Evolutionary conservation across 2,329 filamentous ascomycete genomes (phyloP).

Genomic region (Pseudocercospora fijiensis): DNA sequence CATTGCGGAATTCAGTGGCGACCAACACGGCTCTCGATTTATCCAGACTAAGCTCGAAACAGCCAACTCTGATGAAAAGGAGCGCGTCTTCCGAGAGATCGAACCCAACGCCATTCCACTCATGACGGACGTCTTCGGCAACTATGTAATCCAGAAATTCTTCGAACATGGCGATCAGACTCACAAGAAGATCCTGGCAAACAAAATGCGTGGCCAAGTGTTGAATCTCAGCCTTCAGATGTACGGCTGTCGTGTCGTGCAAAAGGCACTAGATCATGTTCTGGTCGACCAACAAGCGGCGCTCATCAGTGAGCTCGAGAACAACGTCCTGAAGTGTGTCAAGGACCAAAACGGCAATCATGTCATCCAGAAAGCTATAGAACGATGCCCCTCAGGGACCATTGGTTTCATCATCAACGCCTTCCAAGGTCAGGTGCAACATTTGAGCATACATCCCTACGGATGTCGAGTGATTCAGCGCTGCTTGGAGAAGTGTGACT

Average conservation of each 20-base stretch:
- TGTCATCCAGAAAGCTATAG: constrained; percentile 91
- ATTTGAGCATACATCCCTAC: constrained; percentile 75
- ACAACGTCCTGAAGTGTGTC: constrained; percentile 72
- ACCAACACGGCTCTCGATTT: constrained; percentile 92
- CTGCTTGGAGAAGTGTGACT: constrained; percentile 77
- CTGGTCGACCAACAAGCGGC: constrained; percentile 86
- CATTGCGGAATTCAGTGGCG: constrained; percentile 91
- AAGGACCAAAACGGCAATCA: constrained; percentile 93
- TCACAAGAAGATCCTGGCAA: constrained; percentile 84
- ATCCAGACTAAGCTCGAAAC: constrained; percentile 90
- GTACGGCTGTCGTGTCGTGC: constrained; percentile 93
- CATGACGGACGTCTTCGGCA: constrained; percentile 96
- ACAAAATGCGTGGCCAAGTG: constrained; percentile 84
- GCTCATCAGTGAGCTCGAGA: constrained; percentile 78
- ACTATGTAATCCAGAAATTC: constrained; percentile 97
- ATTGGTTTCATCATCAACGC: constrained; percentile 83
- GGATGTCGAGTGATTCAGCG: constrained; percentile 92
- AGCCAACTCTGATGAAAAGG: constrained; percentile 94
- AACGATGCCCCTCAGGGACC: constrained; percentile 72
- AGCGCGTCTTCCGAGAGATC: constrained; percentile 84
- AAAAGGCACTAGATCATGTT: constrained; percentile 90
- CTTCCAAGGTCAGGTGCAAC: constrained; percentile 71
- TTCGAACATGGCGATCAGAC: constrained; percentile 93
- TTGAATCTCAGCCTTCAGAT: constrained; percentile 77
- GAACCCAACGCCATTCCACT: constrained; percentile 78